Evolutionary conservation across 2,329 filamentous ascomycete genomes (phyloP).

Genomic region (Canariomyces notabilis): DNA sequence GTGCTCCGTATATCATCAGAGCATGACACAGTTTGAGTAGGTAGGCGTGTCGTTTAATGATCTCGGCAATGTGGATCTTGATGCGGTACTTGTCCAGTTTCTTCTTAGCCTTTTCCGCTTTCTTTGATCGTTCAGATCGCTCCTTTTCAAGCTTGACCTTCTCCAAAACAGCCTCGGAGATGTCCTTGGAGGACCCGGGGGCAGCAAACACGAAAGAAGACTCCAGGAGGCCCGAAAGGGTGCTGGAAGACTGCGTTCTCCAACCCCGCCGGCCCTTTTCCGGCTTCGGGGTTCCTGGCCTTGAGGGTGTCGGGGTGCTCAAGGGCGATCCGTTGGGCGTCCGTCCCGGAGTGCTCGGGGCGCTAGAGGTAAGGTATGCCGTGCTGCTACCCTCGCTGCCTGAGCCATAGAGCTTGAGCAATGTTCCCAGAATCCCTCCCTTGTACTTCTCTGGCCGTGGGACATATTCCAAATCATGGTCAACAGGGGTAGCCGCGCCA

Average conservation of each 20-base stretch:
- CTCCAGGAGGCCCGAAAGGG: slow-evolving; percentile 48
- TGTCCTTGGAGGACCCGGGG: slow-evolving; percentile 39
- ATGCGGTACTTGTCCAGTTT: slow-evolving; percentile 37
- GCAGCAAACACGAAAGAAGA: slow-evolving; percentile 49
- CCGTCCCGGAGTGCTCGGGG: slow-evolving; percentile 38
- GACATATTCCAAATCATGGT: slow-evolving; percentile 59
- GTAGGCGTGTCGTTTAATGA: slow-evolving; percentile 75
- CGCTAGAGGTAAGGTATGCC: slow-evolving; percentile 32
- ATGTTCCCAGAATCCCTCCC: slow-evolving; percentile 65
- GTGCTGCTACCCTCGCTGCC: slow-evolving; percentile 33
- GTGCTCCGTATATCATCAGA: slow-evolving; percentile 85
- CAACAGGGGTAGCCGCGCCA: slow-evolving; percentile 39
- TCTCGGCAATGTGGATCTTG: slow-evolving; percentile 58
- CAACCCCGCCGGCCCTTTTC: slow-evolving; percentile 36
- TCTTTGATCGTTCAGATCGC: slow-evolving; percentile 15
- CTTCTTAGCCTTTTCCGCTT: slow-evolving; percentile 18
- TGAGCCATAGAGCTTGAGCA: slow-evolving; percentile 63
- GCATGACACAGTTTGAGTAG: slow-evolving; percentile 78
- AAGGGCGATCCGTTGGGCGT: slow-evolving; percentile 40
- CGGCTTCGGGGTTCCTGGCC: slow-evolving; percentile 28
- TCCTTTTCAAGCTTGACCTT: slow-evolving; percentile 34
- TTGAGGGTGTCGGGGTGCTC: slow-evolving; percentile 37
- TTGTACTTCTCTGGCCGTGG: slow-evolving; percentile 63
- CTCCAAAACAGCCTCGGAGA: slow-evolving; percentile 41
- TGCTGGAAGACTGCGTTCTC: slow-evolving; percentile 43